Evolutionary conservation across 1,284 basidiomycete species (phyloP).

Genomic region (Pterula multifida): DNA sequence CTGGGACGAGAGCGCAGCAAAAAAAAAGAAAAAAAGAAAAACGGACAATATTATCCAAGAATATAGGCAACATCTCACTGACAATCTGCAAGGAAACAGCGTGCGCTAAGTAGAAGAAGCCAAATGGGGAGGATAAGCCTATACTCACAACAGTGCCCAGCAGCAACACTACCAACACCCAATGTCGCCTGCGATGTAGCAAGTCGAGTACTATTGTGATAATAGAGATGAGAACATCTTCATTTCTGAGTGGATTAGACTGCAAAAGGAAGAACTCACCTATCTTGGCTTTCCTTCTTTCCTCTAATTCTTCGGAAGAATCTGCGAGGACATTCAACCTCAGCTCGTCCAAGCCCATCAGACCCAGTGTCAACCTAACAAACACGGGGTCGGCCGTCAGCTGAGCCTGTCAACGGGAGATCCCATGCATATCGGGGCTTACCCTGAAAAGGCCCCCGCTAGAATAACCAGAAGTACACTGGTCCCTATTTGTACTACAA

Average conservation of each 20-base stretch:
- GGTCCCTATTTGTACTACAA: too few relatives aligned
- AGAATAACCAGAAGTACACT: constrained; percentile 59
- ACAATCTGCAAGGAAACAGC: constrained; percentile 60
- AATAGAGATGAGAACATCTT: too few relatives aligned
- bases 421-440: constrained; percentile 19
- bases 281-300: constrained; percentile 61
- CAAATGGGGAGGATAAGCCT: too few relatives aligned
- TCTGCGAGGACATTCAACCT: constrained; percentile 82
- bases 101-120: neutral
- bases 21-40: too few relatives aligned
- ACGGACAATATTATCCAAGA: constrained; percentile 78
- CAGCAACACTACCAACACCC: constrained; percentile 86
- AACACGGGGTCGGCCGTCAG: too few relatives aligned
- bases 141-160: constrained; percentile 80
- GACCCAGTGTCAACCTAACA: constrained; percentile 79
- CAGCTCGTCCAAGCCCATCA: constrained; percentile 95
- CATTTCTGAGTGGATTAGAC: too few relatives aligned
- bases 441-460: constrained; percentile 85
- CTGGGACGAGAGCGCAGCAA: too few relatives aligned
- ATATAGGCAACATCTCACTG: constrained; percentile 90
- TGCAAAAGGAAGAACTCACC: too few relatives aligned
- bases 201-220: constrained; percentile 51
- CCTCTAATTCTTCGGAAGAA: constrained; percentile 62
- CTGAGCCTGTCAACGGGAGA: too few relatives aligned
- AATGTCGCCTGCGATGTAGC: constrained; percentile 77